phyloP scores from a whole-genome alignment of 768 basidiomycete species.

The Phallus indusiatus region DNA sequence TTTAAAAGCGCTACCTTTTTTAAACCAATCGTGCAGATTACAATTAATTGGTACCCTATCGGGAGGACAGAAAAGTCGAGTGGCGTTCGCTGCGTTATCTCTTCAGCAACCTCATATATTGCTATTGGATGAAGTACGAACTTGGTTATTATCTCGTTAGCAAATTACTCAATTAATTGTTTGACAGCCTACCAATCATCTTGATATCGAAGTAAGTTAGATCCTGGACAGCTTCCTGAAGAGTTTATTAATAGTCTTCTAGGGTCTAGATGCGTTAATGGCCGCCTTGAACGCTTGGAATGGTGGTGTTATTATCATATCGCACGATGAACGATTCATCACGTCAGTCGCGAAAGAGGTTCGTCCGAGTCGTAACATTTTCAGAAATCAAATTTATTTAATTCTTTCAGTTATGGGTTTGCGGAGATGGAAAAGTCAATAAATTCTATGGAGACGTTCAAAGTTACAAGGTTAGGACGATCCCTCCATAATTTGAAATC shows the following conservation, averaged over 20 bases:
- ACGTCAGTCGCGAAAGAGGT: conserved; percentile 83
- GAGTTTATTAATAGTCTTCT: conserved; percentile 9
- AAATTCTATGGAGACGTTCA: conserved; percentile 89
- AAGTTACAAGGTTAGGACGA: conserved; percentile 64
- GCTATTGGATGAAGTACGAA: conserved; percentile 82
- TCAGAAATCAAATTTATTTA: neutral
- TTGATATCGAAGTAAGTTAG: conserved; percentile 76
- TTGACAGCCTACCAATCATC: conserved; percentile 79
- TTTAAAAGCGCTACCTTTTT: neutral
- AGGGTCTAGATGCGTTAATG: conserved; percentile 96
- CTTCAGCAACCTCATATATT: conserved; percentile 86
- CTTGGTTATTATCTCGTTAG: neutral
- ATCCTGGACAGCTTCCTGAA: neutral
- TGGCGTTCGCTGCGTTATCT: conserved; percentile 83
- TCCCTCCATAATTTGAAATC: neutral
- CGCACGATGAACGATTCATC: conserved; percentile 94
- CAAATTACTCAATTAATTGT: neutral
- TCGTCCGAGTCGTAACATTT: conserved; percentile 13
- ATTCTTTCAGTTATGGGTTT: conserved; percentile 75
- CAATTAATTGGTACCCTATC: conserved; percentile 87
- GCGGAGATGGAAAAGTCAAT: conserved; percentile 67
- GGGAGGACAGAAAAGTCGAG: conserved; percentile 94
- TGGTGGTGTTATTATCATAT: conserved; percentile 87
- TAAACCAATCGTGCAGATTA: conserved; percentile 32
- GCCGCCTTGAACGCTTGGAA: conserved; percentile 70